Evolutionary conservation across 129 eudicot species (phyloP), one percentile per base, ranked within the genome.

Genomic region (Saussurea involucrata): DNA sequence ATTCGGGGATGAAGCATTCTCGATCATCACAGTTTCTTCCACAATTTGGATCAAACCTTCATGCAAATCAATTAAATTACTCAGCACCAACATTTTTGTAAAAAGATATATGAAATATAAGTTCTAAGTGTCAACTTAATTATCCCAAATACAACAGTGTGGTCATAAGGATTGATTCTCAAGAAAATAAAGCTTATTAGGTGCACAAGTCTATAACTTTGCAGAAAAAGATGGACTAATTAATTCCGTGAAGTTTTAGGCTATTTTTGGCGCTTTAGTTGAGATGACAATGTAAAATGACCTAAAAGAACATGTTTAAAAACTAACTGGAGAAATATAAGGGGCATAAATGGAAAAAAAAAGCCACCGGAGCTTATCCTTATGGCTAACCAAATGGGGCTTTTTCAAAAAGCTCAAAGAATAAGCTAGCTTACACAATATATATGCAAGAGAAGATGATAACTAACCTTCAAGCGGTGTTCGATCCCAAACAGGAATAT

Each of bases 391-490:
- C 60, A 49, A 49, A 49, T 2, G 6, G 8, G 15, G 15, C 12
- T 49, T 49, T 49, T 49, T 49, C 60, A 49, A 49, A 15, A 49
- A 37, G 46, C 46, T 37, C 46, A 37, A 37, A 37, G 5, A 37
- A 37, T 37, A 37, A 49, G 60, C 21, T 49, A n/a, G 22, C 60
- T 17, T 27, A 36, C 49, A 33, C 15, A 42, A 20, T 28, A 20
- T 44, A 66, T 44, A 36, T 36, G 12, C 18, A 29, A 55, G 64
- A 80, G 49, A 55, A 76, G 75, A 78, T 36, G 37, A 70, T 18
- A 46, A 81, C 95, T 18, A 46, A 81, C 95, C 95, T 80, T 78
- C 87, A 24, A 85, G 85, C 46, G 95, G 83, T 60, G 95, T 92
- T 74, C 86, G 86, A 72, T 92, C 95, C 22, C 66, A 25, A 66